Base-by-base conservation (phyloP, 1,139 yeast genomes). In the Blastobotrys apis region DNA sequence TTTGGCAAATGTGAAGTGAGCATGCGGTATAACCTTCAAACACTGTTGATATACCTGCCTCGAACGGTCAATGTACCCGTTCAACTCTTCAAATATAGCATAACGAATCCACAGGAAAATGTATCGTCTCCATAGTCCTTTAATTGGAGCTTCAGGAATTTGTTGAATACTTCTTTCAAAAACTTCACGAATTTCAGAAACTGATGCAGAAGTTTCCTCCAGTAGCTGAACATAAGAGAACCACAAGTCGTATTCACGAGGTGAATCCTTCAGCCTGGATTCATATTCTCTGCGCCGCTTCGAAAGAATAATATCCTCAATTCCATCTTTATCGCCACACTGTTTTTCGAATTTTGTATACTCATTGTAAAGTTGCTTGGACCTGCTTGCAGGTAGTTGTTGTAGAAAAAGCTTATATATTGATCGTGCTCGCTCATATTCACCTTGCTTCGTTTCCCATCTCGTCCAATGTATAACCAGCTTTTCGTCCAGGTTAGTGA, bases 221-320 rank as follows among this genome's bases (percentile, higher is more conserved):
- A 78, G 53, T 19, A 84, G 57, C 17, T 74, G 71, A 2, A 85
- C 54, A 53, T 81, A 80, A 0, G 77, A 62, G 87, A 95, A 87
- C 97, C 97, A 88, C 0, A 79, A 67, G 57, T 84, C 94, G 60
- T 78, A 81, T 62, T 86, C 85, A 1, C 52, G 40, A 0, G 86
- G 80, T 47, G 77, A 71, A 12, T 57, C 54, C 3, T 49, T 39
- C 19, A 87, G 57, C 13, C 66, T 68, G 1, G 68, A 62, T 52
- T 80, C 80, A 56, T 84, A 84, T 44, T 69, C 70, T 8, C 69
- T 63, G 48, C 73, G 72, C 44, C 95, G 66, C 53, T 82, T 82
- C 3, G 66, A 53, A 22, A 73, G 49, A 1, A 83, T 69, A 3
- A 79, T 75, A 4, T 66, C 59, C 48, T 78, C 81, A 20, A 82